Conservation (phyloP, 164 flowering plant species). For the Liquidambar formosana region DNA sequence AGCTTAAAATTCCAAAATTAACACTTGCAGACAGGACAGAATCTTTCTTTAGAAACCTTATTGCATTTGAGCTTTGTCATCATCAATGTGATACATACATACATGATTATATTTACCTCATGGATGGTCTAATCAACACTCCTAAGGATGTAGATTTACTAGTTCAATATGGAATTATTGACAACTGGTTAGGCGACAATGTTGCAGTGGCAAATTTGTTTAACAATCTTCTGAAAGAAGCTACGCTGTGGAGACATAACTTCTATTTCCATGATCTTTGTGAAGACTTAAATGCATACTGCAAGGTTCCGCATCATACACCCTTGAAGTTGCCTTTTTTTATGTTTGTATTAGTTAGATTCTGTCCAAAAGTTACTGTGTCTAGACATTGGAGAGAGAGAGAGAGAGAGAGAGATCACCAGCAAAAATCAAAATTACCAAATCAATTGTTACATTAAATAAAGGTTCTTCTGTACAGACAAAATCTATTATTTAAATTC, state of each 20-base stretch:
- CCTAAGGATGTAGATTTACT: conserved; percentile 20
- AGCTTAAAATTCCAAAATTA: conserved; percentile 17
- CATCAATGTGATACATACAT: background rate
- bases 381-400: too few species aligned
- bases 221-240: conserved; percentile 4
- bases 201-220: conserved; percentile 1
- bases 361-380: too few species aligned
- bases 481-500: too few species aligned
- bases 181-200: background rate
- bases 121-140: conserved; percentile 17
- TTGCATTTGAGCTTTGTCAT: conserved; percentile 21
- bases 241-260: fast-evolving
- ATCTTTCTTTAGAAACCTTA: conserved; percentile 8
- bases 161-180: conserved; percentile 8
- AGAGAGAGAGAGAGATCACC: too few species aligned
- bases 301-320: too few species aligned
- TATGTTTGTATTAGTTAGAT: too few species aligned
- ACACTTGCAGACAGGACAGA: background rate
- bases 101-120: conserved; percentile 3
- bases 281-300: conserved; percentile 11
- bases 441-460: too few species aligned
- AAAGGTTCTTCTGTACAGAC: too few species aligned
- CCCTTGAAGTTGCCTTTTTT: too few species aligned
- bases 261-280: conserved; percentile 5
- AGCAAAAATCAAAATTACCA: too few species aligned